Evolutionary conservation across 768 basidiomycete genomes (phyloP), one percentile per base, ranked within the genome.

Genomic region (Leccinum boreale): DNA sequence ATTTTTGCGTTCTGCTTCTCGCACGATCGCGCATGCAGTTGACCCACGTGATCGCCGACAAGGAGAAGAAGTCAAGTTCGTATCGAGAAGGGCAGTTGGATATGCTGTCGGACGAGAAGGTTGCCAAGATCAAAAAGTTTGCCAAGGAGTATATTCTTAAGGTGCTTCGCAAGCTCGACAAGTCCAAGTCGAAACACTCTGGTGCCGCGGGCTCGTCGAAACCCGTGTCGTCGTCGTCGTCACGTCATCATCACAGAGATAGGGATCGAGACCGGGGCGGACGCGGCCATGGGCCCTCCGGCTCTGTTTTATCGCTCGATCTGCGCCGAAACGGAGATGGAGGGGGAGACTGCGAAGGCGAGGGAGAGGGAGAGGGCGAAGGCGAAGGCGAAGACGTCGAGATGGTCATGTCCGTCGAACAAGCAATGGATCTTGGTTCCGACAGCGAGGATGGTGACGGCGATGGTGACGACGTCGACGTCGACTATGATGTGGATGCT

Each of bases 101-200:
- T 3, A 42, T 81, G 2, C 80, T 98, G 23, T 86, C 91, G 3
- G 90, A 94, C 4, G 95, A 98, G 62, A 98, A 98, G 70, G 76
- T 81, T 21, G 66, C 70, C 47, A 98, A 98, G 75, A 94, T 98
- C 72, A 96, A 93, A 74, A 88, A 90, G 67, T 98, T 94, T 68
- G 79, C 89, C 33, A 94, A 96, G 72, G 93, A 97, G 45, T 98
- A 92, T 70, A 86, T 94, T 56, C 75, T 81, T 56, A 97, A 96
- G 74, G 75, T 95, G 10, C 72, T 91, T 17, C 82, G 82, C 36
- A 89, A 84, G 65, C 72, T 87, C 49, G 85, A 86, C 33, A 88
- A 72, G 57, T 65, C 70, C 29, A 67, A 69, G 57, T 67, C 68
- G 11, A 65, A 57, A 46, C 60, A 42, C 5, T 44, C 42, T 19